Evolutionary conservation across 1,139 yeast species (phyloP).

Genomic region (Taphrina communis): DNA sequence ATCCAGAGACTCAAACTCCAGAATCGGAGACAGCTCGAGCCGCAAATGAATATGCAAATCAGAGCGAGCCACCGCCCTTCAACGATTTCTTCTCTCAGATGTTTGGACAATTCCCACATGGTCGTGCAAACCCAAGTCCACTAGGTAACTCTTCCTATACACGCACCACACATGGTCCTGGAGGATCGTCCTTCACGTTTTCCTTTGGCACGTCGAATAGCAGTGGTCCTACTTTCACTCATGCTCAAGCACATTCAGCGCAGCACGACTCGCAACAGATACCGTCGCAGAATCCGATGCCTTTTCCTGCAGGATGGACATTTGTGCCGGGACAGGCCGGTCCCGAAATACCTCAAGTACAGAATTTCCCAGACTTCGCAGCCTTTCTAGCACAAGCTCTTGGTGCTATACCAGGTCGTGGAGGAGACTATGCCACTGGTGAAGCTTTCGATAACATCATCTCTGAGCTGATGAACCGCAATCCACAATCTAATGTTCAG

Average conservation of each 20-base stretch:
- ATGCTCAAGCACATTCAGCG: conserved; percentile 6
- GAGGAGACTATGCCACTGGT: conserved; percentile 30
- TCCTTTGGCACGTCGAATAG: conserved; percentile 17
- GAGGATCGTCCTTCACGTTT: conserved; percentile 17
- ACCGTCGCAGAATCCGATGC: not conserved
- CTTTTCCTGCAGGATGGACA: conserved; percentile 4
- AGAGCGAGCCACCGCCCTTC: conserved; percentile 25
- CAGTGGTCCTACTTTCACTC: not conserved
- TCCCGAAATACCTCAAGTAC: not conserved
- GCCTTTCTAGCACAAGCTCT: conserved; percentile 30
- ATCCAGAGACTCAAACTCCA: not conserved
- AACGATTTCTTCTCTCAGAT: conserved; percentile 33
- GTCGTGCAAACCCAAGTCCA: conserved; percentile 6
- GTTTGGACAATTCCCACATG: conserved; percentile 29
- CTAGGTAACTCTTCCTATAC: conserved; percentile 1
- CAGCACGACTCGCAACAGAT: not conserved
- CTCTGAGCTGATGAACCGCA: conserved; percentile 31
- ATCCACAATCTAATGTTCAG: conserved; percentile 35
- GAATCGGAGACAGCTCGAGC: not conserved
- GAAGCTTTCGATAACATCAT: conserved; percentile 35
- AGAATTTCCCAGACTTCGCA: conserved; percentile 30
- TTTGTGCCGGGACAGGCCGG: not conserved
- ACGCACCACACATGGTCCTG: conserved; percentile 13
- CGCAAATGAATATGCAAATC: conserved; percentile 6
- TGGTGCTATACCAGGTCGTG: conserved; percentile 16